phyloP scores from a whole-genome alignment of 495 filamentous ascomycete species.

The Annulohypoxylon stygium region DNA sequence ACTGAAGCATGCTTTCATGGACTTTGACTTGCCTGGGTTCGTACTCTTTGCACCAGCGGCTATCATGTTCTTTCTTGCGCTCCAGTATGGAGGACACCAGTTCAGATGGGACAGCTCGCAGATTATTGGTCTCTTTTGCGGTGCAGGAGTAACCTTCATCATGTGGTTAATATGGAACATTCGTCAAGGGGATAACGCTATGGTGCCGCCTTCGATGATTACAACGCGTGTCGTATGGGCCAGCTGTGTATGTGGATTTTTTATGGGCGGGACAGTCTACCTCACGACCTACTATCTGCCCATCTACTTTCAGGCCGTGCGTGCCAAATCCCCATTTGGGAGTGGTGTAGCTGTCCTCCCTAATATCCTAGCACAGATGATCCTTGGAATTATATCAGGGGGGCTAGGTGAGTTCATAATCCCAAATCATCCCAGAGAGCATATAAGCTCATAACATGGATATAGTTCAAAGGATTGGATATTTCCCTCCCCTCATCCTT shows the following conservation, averaged over 20 bases:
- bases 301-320: conserved; percentile 75
- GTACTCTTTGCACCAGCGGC: conserved; percentile 60
- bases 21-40: conserved; percentile 64
- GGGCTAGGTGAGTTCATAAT: conserved; percentile 53
- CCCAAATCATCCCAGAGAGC: no score
- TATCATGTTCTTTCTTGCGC: conserved; percentile 61
- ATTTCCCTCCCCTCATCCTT: conserved; percentile 62
- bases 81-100: conserved; percentile 64
- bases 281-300: conserved; percentile 60
- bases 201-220: conserved; percentile 46
- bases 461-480: conserved; percentile 54
- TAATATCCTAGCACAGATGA: conserved; percentile 62
- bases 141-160: conserved; percentile 55
- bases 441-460: background rate
- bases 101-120: conserved; percentile 58
- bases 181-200: conserved; percentile 58
- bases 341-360: conserved; percentile 65
- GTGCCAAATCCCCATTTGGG: conserved; percentile 57
- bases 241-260: conserved; percentile 20
- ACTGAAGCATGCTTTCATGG: conserved; percentile 19
- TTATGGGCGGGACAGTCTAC: conserved; percentile 28
- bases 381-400: conserved; percentile 61
- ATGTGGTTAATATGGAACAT: conserved; percentile 60
- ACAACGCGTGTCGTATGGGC: conserved; percentile 35
- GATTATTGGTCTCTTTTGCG: conserved; percentile 56